Evolutionary conservation across 257 asterid genomes (phyloP), one percentile per base, ranked within the genome.

Genomic region (Fraxinus cuspidata): DNA sequence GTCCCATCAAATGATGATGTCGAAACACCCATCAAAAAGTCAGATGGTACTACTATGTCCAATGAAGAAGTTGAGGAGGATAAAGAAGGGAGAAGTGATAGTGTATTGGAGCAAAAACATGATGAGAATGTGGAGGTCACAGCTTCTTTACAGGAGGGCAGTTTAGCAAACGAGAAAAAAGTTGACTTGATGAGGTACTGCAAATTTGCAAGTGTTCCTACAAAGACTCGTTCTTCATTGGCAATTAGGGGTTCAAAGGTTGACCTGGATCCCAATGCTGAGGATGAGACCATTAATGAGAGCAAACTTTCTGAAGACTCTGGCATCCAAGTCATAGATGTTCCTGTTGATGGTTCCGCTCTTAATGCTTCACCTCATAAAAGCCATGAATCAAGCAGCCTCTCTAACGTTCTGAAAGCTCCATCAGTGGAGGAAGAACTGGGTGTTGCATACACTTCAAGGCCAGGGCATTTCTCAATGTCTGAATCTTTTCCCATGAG

Each of bases 201-300:
- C 86, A 84, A 83, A 79, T 90, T 90, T 86, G 87, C 72, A 2
- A 88, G 89, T 23, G 86, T 93, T 82, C 92, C 92, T 53, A 91
- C 94, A 25, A 90, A 84, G 89, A 85, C 94, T 38, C 96, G 92
- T 58, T 88, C 99, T 60, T 86, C 95, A 0, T 71, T 89, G 83
- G 79, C 87, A 77, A 56, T 29, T 49, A 88, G 89, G 85, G 84
- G 83, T 77, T 72, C 86, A 31, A 92, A 83, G 85, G 79, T 77
- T 79, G 88, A 82, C 35, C 81, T 72, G 70, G 82, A 78, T 77
- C 82, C 85, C 75, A 37, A 72, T 71, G 65, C 72, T 67, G 88
- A 85, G 80, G 85, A 81, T 76, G 85, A 76, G 68, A 81, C 71
- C 72, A 49, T 66, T 66, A 77, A 56, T 79, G 85, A 73, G 77